Base-by-base conservation (phyloP, 208 protist species). In the Leishmania guyanensis region DNA sequence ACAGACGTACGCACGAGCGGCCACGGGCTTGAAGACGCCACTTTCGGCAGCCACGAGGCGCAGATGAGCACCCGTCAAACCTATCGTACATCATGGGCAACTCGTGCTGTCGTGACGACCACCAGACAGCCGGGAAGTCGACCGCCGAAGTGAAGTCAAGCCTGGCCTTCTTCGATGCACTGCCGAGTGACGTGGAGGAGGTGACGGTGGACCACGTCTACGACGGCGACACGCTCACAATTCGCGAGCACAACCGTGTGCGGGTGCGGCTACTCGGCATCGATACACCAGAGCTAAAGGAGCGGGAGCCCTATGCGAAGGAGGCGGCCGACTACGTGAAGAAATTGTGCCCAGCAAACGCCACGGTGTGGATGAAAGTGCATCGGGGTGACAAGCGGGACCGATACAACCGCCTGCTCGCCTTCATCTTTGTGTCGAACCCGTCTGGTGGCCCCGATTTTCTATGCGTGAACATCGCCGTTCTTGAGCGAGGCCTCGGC, bases 161-260 rank as follows among this genome's bases (percentile, higher is more conserved):
- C 66, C 80, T 82, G 48, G 80, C 84, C 48, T 86, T 89, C 74
- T 87, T 88, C 74, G 79, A 79, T 46, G 74, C 77, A 1, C 81
- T 91, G 1, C 85, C 87, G 0, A 29, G 64, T 29, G 86, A 77
- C 54, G 84, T 81, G 33, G 33, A 86, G 84, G 82, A 91, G 81
- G 83, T 62, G 0, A 89, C 84, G 3, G 64, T 93, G 48, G 68
- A 90, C 26, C 84, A 89, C 82, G 91, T 94, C 62, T 92, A 92
- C 79, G 89, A 92, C 65, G 91, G 91, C 26, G 91, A 94, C 79
- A 94, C 89, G 1, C 78, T 94, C 33, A 94, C 89, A 9, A 81
- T 94, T 20, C 66, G 69, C n/a, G 81, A 88, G 64, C 71, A 86
- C 33, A 78, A 90, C 77, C 56, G 80, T 9, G 79, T 77, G 4